phyloP scores from a whole-genome alignment of 1,284 basidiomycete species.

The Ceratobasidium sp. region DNA sequence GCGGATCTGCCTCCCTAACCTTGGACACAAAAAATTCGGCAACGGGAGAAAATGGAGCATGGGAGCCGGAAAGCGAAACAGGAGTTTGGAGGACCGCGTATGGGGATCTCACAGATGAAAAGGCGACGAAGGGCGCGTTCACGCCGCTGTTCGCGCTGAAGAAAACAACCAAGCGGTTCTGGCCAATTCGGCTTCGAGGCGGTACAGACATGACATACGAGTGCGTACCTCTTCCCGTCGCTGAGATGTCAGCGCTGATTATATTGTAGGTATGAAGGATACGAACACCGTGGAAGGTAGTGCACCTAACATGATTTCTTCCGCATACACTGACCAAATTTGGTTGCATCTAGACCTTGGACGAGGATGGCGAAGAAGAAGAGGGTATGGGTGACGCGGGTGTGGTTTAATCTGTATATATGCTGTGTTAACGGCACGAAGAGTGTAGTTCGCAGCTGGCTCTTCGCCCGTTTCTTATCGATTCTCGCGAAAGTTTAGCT shows the following conservation, averaged over 20 bases:
- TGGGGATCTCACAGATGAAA: constrained; percentile 4
- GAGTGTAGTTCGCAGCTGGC: not conserved
- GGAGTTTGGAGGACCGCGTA: constrained; percentile 38
- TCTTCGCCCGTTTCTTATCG: not conserved
- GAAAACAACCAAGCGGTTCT: not conserved
- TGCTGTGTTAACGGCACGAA: not conserved
- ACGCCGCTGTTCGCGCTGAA: constrained; percentile 23
- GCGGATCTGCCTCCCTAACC: constrained; percentile 22
- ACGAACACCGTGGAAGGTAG: constrained; percentile 36
- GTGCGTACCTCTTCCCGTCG: not conserved
- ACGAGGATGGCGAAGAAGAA: constrained; percentile 39
- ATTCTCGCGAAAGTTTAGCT: no score
- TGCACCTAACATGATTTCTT: not conserved
- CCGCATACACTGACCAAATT: not conserved
- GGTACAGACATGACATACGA: no score
- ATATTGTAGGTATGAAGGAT: constrained; percentile 14
- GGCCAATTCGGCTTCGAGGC: not conserved
- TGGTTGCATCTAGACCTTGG: constrained; percentile 1
- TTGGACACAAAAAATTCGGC: constrained; percentile 7
- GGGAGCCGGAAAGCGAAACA: constrained; percentile 9
- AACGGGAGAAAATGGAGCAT: constrained; percentile 7
- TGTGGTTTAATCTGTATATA: not conserved
- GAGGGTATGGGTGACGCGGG: not conserved
- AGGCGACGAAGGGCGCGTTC: not conserved
- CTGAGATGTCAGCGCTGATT: not conserved